Percentiles rank a stretch among this genome's conserved stretches.
phyloP scores from a whole-genome alignment of 768 basidiomycete genomes.

The Phylloporus sp. region DNA sequence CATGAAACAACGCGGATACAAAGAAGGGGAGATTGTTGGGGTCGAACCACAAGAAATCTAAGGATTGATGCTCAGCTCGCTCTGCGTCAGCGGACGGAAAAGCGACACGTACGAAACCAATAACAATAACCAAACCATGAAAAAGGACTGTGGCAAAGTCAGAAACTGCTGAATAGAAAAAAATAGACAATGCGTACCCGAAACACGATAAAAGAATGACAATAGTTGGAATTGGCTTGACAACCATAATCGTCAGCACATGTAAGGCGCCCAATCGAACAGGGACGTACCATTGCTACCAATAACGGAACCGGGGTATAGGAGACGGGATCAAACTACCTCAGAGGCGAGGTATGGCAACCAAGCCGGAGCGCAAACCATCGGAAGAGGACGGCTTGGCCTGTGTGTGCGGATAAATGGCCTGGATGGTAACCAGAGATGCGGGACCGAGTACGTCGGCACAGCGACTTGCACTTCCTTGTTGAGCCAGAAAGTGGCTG shows the following conservation, averaged over 20 bases:
- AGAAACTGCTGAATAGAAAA: neutral
- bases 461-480: neutral
- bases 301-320: neutral
- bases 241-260: neutral
- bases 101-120: neutral
- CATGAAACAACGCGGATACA: neutral
- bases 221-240: conserved; percentile 11
- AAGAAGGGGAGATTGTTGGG: neutral
- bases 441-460: neutral
- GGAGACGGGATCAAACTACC: neutral
- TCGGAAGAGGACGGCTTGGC: neutral
- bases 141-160: neutral
- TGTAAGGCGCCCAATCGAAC: neutral
- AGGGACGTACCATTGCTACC: conserved; percentile 2
- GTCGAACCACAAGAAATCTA: neutral
- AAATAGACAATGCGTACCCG: neutral
- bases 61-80: neutral
- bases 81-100: no score
- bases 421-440: conserved; percentile 3
- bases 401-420: neutral
- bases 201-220: conserved; percentile 14
- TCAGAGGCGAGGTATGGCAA: conserved; percentile 1
- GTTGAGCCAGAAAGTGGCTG: neutral
- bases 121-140: neutral
- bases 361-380: neutral